phyloP scores from a whole-genome alignment of 441 rosid genomes.

The Bocquillonia castaneifolia region DNA sequence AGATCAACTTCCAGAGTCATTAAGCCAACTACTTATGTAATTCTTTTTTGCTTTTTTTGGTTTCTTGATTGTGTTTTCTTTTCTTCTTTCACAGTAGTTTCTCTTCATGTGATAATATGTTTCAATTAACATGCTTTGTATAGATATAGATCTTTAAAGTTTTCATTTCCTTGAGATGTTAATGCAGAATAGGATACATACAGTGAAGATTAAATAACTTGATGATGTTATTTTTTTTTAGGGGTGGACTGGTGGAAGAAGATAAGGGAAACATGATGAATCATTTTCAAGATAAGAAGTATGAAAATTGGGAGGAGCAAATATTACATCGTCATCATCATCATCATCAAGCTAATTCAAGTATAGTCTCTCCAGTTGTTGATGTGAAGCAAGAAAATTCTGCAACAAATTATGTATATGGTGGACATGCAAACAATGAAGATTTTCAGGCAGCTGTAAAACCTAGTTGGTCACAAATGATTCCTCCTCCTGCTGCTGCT shows the following conservation, averaged over 20 bases:
- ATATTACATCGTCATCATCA: conserved; percentile 46
- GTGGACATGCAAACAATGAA: conserved; percentile 39
- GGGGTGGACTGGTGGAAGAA: conserved; percentile 79
- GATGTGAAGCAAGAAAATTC: conserved; percentile 77
- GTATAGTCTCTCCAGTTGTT: conserved; percentile 20
- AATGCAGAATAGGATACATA: not conserved
- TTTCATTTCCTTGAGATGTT: not conserved
- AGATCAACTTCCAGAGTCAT: conserved; percentile 66
- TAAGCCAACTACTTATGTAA: conserved; percentile 90
- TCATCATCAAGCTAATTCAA: no score
- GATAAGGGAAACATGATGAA: conserved; percentile 42
- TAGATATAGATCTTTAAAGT: conserved; percentile 8
- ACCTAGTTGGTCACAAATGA: conserved; percentile 40
- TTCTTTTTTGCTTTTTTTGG: conserved; percentile 16
- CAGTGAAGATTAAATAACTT: not conserved
- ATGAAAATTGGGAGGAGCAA: conserved; percentile 79
- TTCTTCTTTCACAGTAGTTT: not conserved
- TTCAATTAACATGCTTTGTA: not conserved
- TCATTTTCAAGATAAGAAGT: conserved; percentile 53
- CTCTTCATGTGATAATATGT: not conserved
- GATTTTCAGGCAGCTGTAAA: conserved; percentile 34
- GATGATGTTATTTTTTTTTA: conserved; percentile 17
- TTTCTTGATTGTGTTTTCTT: not conserved
- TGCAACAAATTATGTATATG: conserved; percentile 39
- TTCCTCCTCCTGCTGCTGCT: conserved; percentile 37